Evolutionary conservation across 768 basidiomycete genomes (phyloP).

Genomic region (Suillus placidus): DNA sequence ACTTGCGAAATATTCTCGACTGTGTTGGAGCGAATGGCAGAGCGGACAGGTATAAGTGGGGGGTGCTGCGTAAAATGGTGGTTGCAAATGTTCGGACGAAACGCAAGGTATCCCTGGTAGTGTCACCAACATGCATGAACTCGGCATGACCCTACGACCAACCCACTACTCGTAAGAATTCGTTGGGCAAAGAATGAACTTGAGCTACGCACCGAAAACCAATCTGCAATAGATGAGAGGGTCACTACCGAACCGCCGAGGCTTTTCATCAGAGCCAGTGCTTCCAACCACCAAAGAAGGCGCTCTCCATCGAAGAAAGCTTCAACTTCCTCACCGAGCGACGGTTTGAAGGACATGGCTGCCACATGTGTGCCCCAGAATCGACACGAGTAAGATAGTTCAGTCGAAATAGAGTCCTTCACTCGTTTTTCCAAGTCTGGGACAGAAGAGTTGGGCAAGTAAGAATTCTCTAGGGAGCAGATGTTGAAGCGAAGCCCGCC

Average conservation of each 20-base stretch:
- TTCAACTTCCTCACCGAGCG: constrained; percentile 18
- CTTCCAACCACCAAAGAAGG: neutral
- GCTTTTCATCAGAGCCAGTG: constrained; percentile 19
- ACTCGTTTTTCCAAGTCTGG: constrained; percentile 16
- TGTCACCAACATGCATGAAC: neutral
- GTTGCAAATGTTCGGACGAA: constrained; percentile 19
- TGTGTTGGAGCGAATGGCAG: too few species aligned
- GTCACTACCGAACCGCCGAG: neutral
- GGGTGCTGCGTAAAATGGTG: constrained; percentile 19
- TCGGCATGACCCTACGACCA: constrained; percentile 6
- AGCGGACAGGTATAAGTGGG: too few species aligned
- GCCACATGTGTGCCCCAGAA: constrained; percentile 36
- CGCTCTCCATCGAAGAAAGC: constrained; percentile 22
- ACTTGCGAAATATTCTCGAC: too few species aligned
- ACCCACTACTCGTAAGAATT: neutral
- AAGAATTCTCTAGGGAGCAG: constrained; percentile 27
- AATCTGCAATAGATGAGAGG: neutral
- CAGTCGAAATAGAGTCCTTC: constrained; percentile 22
- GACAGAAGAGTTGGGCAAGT: constrained; percentile 26
- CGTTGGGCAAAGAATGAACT: neutral
- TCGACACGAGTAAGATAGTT: constrained; percentile 34
- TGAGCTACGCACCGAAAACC: neutral
- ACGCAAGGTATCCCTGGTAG: constrained; percentile 9
- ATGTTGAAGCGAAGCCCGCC: constrained; percentile 17
- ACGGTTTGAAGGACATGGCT: neutral